phyloP scores from a whole-genome alignment of 495 filamentous ascomycete species.

The Lasiosphaeria hispida region DNA sequence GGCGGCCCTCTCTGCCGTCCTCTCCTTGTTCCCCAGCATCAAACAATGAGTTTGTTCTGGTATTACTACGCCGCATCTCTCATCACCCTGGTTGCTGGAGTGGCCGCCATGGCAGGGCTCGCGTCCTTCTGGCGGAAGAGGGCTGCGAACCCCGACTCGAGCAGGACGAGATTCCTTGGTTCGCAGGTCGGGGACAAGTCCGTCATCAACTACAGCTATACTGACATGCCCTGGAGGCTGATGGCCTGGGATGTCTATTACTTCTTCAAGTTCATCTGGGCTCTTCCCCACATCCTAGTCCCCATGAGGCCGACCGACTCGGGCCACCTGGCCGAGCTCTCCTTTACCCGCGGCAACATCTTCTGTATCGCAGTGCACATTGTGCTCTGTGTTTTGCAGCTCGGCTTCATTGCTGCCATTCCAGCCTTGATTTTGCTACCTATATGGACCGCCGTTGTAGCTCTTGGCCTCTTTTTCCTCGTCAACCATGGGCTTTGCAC shows the following conservation, averaged over 20 bases:
- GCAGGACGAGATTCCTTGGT: conserved; percentile 41
- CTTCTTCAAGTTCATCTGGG: conserved; percentile 48
- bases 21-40: not conserved
- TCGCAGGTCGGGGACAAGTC: conserved; percentile 51
- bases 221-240: conserved; percentile 56
- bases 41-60: conserved; percentile 4
- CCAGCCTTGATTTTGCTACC: conserved; percentile 51
- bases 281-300: conserved; percentile 51
- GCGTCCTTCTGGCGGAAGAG: conserved; percentile 9
- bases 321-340: conserved; percentile 57
- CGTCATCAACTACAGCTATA: conserved; percentile 55
- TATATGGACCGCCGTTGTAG: conserved; percentile 45
- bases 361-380: conserved; percentile 51
- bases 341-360: conserved; percentile 48
- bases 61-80: conserved; percentile 1
- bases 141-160: not conserved
- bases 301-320: conserved; percentile 51
- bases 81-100: conserved; percentile 11
- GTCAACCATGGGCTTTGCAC: conserved; percentile 51
- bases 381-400: conserved; percentile 50
- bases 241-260: conserved; percentile 54
- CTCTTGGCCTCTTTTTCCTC: conserved; percentile 35
- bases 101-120: conserved; percentile 16
- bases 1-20: not conserved
- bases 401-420: conserved; percentile 47